phyloP scores from a whole-genome alignment of 2,329 filamentous ascomycete genomes.

The Plenodomus biglobosus region DNA sequence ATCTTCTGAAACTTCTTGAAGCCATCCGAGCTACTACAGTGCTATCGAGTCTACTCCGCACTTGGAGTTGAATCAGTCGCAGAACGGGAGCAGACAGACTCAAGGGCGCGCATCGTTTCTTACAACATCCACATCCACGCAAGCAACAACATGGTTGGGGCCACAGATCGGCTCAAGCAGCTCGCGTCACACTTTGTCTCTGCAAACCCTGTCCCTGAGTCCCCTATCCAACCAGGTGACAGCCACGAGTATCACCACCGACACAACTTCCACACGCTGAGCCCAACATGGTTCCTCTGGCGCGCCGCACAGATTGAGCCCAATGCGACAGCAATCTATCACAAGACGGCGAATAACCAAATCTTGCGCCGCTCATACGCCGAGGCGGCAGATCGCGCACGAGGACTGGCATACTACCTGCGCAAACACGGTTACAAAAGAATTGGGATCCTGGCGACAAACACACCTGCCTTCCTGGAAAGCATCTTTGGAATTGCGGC shows the following conservation, averaged over 20 bases:
- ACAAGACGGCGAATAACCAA: slow-evolving; percentile 76
- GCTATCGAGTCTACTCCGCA: slow-evolving; percentile 18
- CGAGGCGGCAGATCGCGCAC: slow-evolving; percentile 80
- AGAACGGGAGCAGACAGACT: not conserved
- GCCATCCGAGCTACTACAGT: not conserved
- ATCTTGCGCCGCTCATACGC: slow-evolving; percentile 75
- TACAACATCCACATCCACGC: not conserved
- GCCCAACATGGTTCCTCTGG: slow-evolving; percentile 83
- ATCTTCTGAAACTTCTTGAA: not conserved
- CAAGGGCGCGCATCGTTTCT: not conserved
- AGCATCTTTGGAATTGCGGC: slow-evolving; percentile 84
- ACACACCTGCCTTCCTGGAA: slow-evolving; percentile 93
- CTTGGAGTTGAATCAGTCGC: slow-evolving; percentile 12
- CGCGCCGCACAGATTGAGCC: slow-evolving; percentile 88
- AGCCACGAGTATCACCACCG: slow-evolving; percentile 48
- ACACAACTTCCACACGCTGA: slow-evolving; percentile 73
- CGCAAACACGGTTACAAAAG: slow-evolving; percentile 71
- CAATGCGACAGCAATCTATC: slow-evolving; percentile 75
- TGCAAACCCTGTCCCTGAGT: slow-evolving; percentile 29
- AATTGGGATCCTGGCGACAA: slow-evolving; percentile 84
- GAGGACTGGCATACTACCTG: slow-evolving; percentile 86
- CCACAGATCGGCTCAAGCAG: slow-evolving; percentile 37
- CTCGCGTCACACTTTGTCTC: slow-evolving; percentile 44
- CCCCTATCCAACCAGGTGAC: slow-evolving; percentile 43
- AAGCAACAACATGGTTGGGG: slow-evolving; percentile 14